Evolutionary conservation across 257 asterid species (phyloP).

Genomic region (Nicotiana paniculata): DNA sequence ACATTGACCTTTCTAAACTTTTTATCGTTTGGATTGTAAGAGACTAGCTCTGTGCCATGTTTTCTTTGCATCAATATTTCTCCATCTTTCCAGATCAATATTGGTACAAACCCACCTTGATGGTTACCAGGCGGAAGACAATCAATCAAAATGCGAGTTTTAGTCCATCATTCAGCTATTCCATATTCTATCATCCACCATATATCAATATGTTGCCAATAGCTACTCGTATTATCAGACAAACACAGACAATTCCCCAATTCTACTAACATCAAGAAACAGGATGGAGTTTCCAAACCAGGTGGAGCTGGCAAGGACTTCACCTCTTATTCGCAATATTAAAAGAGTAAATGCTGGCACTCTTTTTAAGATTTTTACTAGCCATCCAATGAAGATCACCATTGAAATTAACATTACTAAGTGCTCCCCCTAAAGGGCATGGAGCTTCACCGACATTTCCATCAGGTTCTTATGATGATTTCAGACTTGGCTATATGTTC

Average conservation of each 20-base stretch:
- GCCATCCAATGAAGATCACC: not conserved
- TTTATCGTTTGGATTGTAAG: no score
- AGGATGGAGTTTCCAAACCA: not conserved
- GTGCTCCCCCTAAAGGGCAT: not conserved
- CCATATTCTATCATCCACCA: not conserved
- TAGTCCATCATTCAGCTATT: no score
- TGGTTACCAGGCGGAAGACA: no score
- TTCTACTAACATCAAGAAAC: not conserved
- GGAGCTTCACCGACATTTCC: not conserved
- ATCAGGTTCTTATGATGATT: no score
- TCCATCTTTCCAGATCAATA: no score
- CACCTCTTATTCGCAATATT: not conserved
- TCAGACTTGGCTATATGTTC: no score
- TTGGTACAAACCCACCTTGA: no score
- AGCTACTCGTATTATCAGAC: no score
- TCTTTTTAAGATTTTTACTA: rapidly evolving
- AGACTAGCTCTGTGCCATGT: no score
- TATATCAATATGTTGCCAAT: not conserved
- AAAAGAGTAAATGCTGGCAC: not conserved
- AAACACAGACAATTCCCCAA: not conserved
- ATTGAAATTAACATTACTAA: not conserved
- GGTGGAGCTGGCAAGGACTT: not conserved
- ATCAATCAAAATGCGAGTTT: no score
- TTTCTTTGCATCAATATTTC: not conserved
- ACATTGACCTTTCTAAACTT: no score